These are phyloP conservation scores for Pisolithus microcarpus DNA, from an alignment of 768 basidiomycete species.

Conservation along the genomic window DNA sequence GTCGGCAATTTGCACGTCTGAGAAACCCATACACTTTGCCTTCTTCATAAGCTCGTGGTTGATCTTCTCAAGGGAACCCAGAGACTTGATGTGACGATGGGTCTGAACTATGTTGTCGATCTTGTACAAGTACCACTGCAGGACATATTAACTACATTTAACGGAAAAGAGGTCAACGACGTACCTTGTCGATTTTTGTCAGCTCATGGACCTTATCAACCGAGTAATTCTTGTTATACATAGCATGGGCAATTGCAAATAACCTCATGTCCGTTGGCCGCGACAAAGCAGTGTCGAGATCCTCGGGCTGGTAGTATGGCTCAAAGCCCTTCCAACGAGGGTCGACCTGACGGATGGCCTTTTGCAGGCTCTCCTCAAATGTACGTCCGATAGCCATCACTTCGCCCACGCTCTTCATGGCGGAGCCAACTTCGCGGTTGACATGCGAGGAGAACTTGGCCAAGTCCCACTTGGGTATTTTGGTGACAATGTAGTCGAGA, in stretches of 20 bases:
- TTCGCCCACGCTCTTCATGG: slow-evolving; percentile 99
- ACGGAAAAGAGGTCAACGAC: not conserved
- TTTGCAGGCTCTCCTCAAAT: slow-evolving; percentile 97
- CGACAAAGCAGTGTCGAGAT: slow-evolving; percentile 71
- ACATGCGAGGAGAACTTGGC: slow-evolving; percentile 95
- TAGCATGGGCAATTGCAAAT: slow-evolving; percentile 96
- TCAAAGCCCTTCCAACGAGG: slow-evolving; percentile 97
- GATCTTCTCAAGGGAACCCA: slow-evolving; percentile 61
- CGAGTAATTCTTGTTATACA: slow-evolving; percentile 88
- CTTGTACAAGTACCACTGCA: slow-evolving; percentile 96
- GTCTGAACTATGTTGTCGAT: slow-evolving; percentile 97
- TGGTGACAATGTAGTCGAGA: slow-evolving; percentile 95
- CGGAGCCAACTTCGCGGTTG: slow-evolving; percentile 81
- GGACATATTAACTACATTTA: not conserved
- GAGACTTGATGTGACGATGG: slow-evolving; percentile 63
- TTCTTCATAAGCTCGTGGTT: slow-evolving; percentile 72
- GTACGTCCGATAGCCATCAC: slow-evolving; percentile 99
- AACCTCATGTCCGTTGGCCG: slow-evolving; percentile 92
- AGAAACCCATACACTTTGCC: slow-evolving; percentile 94
- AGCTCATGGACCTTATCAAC: slow-evolving; percentile 87
- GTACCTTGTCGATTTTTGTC: slow-evolving; percentile 96
- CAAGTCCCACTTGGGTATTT: slow-evolving; percentile 98
- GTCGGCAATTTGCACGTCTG: slow-evolving; percentile 86
- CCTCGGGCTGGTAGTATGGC: slow-evolving; percentile 83
- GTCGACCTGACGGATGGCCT: slow-evolving; percentile 96